phyloP scores from a whole-genome alignment of 768 basidiomycete genomes.

The Psilocybe cubensis region DNA sequence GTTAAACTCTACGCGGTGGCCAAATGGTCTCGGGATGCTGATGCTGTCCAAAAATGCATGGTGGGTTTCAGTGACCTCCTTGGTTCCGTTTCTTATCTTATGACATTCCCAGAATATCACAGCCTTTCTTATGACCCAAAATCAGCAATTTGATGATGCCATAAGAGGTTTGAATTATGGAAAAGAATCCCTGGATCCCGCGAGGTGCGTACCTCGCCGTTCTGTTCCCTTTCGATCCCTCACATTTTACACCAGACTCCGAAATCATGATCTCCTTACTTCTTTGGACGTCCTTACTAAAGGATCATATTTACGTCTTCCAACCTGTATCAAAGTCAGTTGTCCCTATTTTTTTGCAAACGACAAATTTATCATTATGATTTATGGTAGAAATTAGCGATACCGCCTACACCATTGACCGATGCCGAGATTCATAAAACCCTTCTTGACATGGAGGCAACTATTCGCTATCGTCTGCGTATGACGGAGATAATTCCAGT shows the following conservation, averaged over 20 bases:
- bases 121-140: slow-evolving; percentile 85
- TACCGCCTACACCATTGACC: slow-evolving; percentile 67
- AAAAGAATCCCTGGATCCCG: slow-evolving; percentile 72
- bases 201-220: slow-evolving; percentile 54
- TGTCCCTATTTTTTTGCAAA: slow-evolving; percentile 7
- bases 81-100: background rate
- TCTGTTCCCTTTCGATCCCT: slow-evolving; percentile 5
- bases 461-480: slow-evolving; percentile 78
- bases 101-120: slow-evolving; percentile 69
- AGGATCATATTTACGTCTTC: slow-evolving; percentile 85
- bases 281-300: slow-evolving; percentile 88
- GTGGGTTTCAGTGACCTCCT: slow-evolving; percentile 33
- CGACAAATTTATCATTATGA: slow-evolving; percentile 3
- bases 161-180: slow-evolving; percentile 65
- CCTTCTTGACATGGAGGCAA: slow-evolving; percentile 72
- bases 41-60: slow-evolving; percentile 88
- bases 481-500: slow-evolving; percentile 81
- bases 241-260: slow-evolving; percentile 52
- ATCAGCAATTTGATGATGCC: slow-evolving; percentile 78
- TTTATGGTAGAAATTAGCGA: slow-evolving; percentile 61
- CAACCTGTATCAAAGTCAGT: slow-evolving; percentile 75
- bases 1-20: slow-evolving; percentile 86
- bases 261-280: slow-evolving; percentile 93
- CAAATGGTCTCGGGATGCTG: slow-evolving; percentile 87
- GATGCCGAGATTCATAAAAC: slow-evolving; percentile 69